A percentile compares a stretch with the other conserved stretches of the same genome.
phyloP scores from a whole-genome alignment of 1,139 yeast genomes.

The Hanseniaspora sp. region DNA sequence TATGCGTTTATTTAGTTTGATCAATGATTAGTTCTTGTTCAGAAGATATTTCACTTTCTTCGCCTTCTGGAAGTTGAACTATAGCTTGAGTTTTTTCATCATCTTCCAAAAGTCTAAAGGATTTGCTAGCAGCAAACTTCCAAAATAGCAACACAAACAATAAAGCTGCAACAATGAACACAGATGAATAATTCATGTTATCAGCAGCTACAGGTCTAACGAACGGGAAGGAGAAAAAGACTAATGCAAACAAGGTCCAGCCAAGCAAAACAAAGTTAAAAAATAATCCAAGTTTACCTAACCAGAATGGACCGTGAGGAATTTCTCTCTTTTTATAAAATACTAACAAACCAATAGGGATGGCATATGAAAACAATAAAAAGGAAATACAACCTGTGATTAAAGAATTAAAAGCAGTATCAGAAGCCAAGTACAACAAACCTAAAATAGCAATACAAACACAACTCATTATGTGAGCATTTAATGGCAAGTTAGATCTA shows the following conservation, averaged over 20 bases:
- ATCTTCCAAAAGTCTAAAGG: slow-evolving; percentile 28
- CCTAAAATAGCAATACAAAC: slow-evolving; percentile 40
- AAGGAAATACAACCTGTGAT: slow-evolving; percentile 48
- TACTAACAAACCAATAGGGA: slow-evolving; percentile 44
- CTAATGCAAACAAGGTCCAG: slow-evolving; percentile 53
- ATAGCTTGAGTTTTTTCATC: slow-evolving; percentile 19
- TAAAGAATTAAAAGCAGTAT: slow-evolving; percentile 46
- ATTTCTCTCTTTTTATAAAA: slow-evolving; percentile 45
- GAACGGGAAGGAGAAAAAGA: slow-evolving; percentile 59
- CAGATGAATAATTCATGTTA: slow-evolving; percentile 64
- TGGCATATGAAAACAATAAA: slow-evolving; percentile 39
- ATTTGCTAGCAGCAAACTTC: slow-evolving; percentile 35
- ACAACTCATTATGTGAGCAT: slow-evolving; percentile 45
- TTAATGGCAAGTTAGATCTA: slow-evolving; percentile 40
- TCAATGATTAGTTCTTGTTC: background rate
- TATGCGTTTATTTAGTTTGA: background rate
- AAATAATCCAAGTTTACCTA: slow-evolving; percentile 48
- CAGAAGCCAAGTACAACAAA: slow-evolving; percentile 42
- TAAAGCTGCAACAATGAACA: slow-evolving; percentile 47
- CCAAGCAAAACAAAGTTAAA: slow-evolving; percentile 44
- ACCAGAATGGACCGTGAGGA: slow-evolving; percentile 60
- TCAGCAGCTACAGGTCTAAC: slow-evolving; percentile 51
- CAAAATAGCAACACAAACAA: slow-evolving; percentile 47
- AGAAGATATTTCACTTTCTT: background rate
- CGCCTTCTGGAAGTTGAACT: slow-evolving; percentile 15